These are phyloP conservation scores for Trichoderma virens DNA, from an alignment of 495 filamentous ascomycete genomes.

Conservation along the genomic window DNA sequence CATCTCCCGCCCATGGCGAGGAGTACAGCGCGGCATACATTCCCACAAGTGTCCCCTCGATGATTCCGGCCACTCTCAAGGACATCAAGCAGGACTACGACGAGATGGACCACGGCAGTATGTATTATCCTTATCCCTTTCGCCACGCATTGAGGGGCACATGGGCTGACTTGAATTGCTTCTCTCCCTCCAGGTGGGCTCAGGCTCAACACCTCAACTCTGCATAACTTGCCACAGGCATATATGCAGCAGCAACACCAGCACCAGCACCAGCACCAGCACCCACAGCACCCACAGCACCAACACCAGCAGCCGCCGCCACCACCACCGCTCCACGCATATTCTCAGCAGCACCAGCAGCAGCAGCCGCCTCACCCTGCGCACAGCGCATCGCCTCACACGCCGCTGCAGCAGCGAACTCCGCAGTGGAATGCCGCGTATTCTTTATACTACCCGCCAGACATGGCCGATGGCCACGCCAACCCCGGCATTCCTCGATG, in stretches of 20 bases:
- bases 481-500: neutral
- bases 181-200: neutral
- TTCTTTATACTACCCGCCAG: neutral
- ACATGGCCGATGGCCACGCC: neutral
- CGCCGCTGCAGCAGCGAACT: neutral
- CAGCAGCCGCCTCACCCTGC: neutral
- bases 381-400: neutral
- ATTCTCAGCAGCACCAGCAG: neutral
- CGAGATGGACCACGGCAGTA: constrained; percentile 16
- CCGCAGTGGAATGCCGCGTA: neutral
- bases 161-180: neutral
- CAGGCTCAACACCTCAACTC: constrained; percentile 4
- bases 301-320: neutral
- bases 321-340: neutral
- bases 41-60: constrained; percentile 28
- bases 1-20: constrained; percentile 30
- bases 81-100: constrained; percentile 20
- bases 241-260: constrained; percentile 11
- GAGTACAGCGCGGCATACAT: constrained; percentile 31
- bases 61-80: constrained; percentile 19
- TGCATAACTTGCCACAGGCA: neutral
- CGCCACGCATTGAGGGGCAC: neutral
- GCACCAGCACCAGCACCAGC: neutral
- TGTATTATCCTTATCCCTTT: neutral
- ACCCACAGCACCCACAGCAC: neutral